These are phyloP conservation scores for Butyriboletus regius DNA, from an alignment of 1,284 basidiomycete species.

Conservation along the genomic window DNA sequence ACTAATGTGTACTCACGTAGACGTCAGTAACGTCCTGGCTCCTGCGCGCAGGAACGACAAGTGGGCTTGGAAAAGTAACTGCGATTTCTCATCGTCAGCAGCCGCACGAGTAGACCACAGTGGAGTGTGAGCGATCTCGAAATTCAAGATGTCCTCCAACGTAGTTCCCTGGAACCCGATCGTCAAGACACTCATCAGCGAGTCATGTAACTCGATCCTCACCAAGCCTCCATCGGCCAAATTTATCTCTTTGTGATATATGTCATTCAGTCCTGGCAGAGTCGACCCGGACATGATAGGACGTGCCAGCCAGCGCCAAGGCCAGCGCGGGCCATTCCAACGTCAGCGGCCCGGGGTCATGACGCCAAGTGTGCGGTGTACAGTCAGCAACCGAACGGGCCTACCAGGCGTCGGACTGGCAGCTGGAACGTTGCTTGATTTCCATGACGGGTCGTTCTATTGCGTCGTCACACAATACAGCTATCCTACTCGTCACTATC, in stretches of 20 bases:
- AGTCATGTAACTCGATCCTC: slow-evolving; percentile 15
- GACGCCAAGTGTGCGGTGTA: slow-evolving; percentile 12
- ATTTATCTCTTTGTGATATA: slow-evolving; percentile 26
- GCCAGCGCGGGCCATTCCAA: background rate
- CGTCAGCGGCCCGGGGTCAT: background rate
- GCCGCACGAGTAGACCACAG: slow-evolving; percentile 66
- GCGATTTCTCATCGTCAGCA: slow-evolving; percentile 40
- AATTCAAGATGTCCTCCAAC: slow-evolving; percentile 51
- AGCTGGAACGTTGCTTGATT: too few relatives aligned
- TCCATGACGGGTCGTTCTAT: slow-evolving; percentile 4
- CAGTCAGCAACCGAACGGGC: background rate
- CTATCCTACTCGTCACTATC: slow-evolving; percentile 15
- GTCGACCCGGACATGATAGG: slow-evolving; percentile 5
- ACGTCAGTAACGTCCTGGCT: slow-evolving; percentile 52
- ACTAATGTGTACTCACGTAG: slow-evolving; percentile 46
- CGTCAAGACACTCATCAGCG: background rate
- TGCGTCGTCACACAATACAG: slow-evolving; percentile 11
- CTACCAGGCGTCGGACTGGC: too few relatives aligned
- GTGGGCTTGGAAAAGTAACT: slow-evolving; percentile 52
- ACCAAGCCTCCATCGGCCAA: slow-evolving; percentile 58
- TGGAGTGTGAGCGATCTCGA: slow-evolving; percentile 48
- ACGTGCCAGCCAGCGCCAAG: background rate
- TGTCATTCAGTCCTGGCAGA: background rate
- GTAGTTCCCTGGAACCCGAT: slow-evolving; percentile 51
- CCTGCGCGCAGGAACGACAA: slow-evolving; percentile 54